Base-by-base conservation (phyloP, 768 basidiomycete genomes). In the Lentinula sp. region DNA sequence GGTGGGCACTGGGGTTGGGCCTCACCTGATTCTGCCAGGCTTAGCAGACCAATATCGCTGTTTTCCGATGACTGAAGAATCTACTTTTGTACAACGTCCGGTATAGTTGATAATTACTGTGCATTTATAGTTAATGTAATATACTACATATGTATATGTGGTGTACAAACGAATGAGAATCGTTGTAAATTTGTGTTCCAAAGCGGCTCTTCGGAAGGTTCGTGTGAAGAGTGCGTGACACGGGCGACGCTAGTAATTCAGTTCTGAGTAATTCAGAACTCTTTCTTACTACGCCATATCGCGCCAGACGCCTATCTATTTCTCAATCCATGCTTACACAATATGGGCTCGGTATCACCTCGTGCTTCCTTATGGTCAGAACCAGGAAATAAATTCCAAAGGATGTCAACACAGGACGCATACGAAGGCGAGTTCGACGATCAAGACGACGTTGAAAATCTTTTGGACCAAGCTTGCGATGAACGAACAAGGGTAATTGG, bases 1-100 rank as follows among this genome's bases (percentile, higher is more conserved):
- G 35, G 34, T 8, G 59, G 59, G 7, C 34, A 49, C 39, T 42
- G 59, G 39, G 49, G 49, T 11, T 60, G 59, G 59, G 59, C 49
- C 9, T 60, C 59, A 31, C 59, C 59, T 39, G 59, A 52, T 50
- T 52, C 59, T 21, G 50, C 59, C 4, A n/a, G 49, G 16, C 50
- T 60, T 28, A 43, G 50, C 31, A 32, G 50, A 50, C 58, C 58
- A 13, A 21, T 60, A 43, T 60, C 59, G 8, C 15, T 60, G 18
- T 60, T 60, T 52, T 60, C 59, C n/a, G 59, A 60, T 39, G 45
- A 49, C 15, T 59, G 34, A 57, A 4, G 28, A 28, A 28, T 28
- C 28, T 28, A 28, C 28, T 28, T 28, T 28, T 28, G 28, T 28
- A 28, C 3, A 28, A 28, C 28, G 3, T 28, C 28, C 28, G 28